Percentiles rank a stretch among this genome's conserved stretches.
Evolutionary conservation across 768 basidiomycete genomes (phyloP).

Genomic region (Calocybe cyanea): DNA sequence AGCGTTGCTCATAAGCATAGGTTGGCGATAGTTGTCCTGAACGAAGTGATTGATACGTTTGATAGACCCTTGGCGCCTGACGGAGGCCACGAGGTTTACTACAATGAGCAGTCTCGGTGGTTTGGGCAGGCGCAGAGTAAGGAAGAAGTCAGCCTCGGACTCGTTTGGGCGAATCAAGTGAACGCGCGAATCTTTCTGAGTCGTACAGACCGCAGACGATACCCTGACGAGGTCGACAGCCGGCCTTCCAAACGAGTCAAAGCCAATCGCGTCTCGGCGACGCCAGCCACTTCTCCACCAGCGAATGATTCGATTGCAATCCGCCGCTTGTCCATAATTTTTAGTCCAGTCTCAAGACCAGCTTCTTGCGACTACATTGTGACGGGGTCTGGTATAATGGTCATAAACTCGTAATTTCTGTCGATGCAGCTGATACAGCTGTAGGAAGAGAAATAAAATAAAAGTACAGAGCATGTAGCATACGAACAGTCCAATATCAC

Average conservation of each 20-base stretch:
- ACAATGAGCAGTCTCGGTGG: constrained; percentile 71
- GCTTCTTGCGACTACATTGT: constrained; percentile 75
- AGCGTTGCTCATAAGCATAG: constrained; percentile 56
- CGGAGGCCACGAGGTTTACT: constrained; percentile 42
- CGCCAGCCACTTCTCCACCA: neutral
- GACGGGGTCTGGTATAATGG: constrained; percentile 60
- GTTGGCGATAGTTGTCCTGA: constrained; percentile 79
- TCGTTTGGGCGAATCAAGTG: constrained; percentile 92
- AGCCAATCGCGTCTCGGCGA: constrained; percentile 7
- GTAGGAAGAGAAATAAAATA: constrained; percentile 15
- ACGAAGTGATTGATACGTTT: constrained; percentile 86
- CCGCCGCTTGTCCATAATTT: constrained; percentile 73
- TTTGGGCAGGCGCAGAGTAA: constrained; percentile 62
- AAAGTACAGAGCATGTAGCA: neutral
- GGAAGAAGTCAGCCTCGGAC: constrained; percentile 83
- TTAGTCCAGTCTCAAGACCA: constrained; percentile 59
- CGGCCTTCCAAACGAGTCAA: constrained; percentile 23
- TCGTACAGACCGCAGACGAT: constrained; percentile 66
- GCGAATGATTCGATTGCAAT: constrained; percentile 49
- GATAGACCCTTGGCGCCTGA: constrained; percentile 26
- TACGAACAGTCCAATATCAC: neutral
- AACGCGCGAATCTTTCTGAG: constrained; percentile 82
- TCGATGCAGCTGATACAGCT: too few relatives aligned
- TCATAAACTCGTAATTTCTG: too few relatives aligned
- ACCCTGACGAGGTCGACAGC: constrained; percentile 36